Evolutionary conservation across 345 rosid species (phyloP).

Genomic region (Eucalyptus microcorys): DNA sequence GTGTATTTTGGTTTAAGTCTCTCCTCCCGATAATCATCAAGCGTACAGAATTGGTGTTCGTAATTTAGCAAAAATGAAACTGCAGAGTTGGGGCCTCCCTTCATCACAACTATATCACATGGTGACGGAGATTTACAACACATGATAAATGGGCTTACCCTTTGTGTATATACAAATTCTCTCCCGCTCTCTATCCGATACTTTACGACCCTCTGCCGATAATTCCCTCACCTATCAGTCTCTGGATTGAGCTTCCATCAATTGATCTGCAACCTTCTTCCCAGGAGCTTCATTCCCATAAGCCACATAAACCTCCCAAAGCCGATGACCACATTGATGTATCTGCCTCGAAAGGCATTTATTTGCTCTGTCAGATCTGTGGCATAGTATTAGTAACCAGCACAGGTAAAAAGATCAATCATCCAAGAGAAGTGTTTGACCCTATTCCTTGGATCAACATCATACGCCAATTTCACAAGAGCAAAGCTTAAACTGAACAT

Average conservation of each 20-base stretch:
- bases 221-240: slow-evolving; percentile 57
- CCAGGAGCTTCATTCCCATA: slow-evolving; percentile 49
- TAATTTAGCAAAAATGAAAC: neutral
- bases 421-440: slow-evolving; percentile 64
- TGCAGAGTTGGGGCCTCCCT: neutral
- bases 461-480: slow-evolving; percentile 40
- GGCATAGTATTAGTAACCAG: slow-evolving; percentile 53
- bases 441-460: neutral
- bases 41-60: neutral
- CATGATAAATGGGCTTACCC: neutral
- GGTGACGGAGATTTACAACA: neutral
- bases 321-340: slow-evolving; percentile 59
- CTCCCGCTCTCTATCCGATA: neutral
- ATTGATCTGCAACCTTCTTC: slow-evolving; percentile 45
- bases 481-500: slow-evolving; percentile 52
- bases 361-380: slow-evolving; percentile 17
- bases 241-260: slow-evolving; percentile 69
- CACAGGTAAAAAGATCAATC: slow-evolving; percentile 67
- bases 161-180: neutral
- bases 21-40: neutral
- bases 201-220: slow-evolving; percentile 16
- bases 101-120: neutral
- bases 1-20: neutral
- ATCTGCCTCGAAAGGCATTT: slow-evolving; percentile 49
- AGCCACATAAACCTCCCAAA: slow-evolving; percentile 55